Evolutionary conservation across 176 grass and related monocot genomes (phyloP).

Genomic region (Phyllostachys edulis): DNA sequence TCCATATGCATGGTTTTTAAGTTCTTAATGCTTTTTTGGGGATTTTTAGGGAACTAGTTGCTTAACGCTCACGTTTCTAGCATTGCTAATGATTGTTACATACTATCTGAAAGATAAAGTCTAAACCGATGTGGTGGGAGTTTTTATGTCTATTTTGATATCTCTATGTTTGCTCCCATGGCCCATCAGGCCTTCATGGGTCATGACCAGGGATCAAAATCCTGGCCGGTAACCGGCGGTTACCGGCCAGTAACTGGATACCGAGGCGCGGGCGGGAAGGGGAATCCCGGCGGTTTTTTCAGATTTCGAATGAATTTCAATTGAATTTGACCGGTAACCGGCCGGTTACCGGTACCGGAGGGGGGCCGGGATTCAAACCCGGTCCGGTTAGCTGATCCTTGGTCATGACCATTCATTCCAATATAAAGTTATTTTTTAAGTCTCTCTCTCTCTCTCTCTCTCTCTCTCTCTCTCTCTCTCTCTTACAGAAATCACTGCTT

Average conservation of each 20-base stretch:
- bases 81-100: neutral
- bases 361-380: no score
- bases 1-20: neutral
- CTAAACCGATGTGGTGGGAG: neutral
- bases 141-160: neutral
- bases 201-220: no score
- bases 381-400: no score
- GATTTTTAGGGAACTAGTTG: conserved; percentile 2
- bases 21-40: neutral
- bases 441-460: no score
- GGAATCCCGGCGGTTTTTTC: no score
- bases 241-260: no score
- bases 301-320: no score
- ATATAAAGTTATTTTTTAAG: neutral
- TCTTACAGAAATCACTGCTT: neutral
- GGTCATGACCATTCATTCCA: conserved; percentile 2
- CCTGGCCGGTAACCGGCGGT: no score
- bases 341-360: no score
- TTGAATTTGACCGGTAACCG: no score
- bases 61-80: neutral
- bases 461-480: neutral
- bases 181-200: neutral
- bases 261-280: no score
- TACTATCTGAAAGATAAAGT: neutral
- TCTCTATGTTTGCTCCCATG: neutral